Evolutionary conservation across 2,329 filamentous ascomycete genomes (phyloP).

Genomic region (Tolypocladium pustulatum): DNA sequence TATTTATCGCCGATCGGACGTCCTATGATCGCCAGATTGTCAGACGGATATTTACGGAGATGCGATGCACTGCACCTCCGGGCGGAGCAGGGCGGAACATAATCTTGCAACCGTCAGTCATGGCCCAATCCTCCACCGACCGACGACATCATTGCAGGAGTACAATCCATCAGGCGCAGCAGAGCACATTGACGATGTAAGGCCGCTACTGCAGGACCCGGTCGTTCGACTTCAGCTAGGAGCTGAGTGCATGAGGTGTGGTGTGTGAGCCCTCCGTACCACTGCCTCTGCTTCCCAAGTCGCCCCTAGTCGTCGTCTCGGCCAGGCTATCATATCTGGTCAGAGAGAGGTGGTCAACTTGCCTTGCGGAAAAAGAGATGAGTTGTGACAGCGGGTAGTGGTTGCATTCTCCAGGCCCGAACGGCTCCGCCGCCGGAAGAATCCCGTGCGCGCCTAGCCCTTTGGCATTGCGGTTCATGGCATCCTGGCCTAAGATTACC

Average conservation of each 20-base stretch:
- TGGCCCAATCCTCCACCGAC: not conserved
- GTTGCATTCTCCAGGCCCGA: not conserved
- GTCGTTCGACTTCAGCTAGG: not conserved
- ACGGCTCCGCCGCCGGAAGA: conserved; percentile 1
- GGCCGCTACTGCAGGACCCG: not conserved
- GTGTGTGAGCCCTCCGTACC: not conserved
- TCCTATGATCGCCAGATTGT: not conserved
- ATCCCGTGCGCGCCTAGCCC: not conserved
- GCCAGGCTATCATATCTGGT: not conserved
- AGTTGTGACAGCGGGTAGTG: not conserved
- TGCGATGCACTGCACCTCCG: not conserved
- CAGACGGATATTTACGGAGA: not conserved
- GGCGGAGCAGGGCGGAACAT: not conserved
- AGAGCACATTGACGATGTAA: not conserved
- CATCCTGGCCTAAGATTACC: not conserved
- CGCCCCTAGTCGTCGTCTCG: not conserved
- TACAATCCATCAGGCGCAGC: not conserved
- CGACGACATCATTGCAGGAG: not conserved
- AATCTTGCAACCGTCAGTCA: not conserved
- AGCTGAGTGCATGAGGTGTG: not conserved
- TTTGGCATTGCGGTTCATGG: not conserved
- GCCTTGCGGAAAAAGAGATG: not conserved
- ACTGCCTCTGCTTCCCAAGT: not conserved
- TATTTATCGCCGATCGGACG: not conserved
- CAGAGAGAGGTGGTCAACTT: not conserved